Evolutionary conservation across 495 filamentous ascomycete genomes (phyloP).

Genomic region (Penicillium crystallinum): DNA sequence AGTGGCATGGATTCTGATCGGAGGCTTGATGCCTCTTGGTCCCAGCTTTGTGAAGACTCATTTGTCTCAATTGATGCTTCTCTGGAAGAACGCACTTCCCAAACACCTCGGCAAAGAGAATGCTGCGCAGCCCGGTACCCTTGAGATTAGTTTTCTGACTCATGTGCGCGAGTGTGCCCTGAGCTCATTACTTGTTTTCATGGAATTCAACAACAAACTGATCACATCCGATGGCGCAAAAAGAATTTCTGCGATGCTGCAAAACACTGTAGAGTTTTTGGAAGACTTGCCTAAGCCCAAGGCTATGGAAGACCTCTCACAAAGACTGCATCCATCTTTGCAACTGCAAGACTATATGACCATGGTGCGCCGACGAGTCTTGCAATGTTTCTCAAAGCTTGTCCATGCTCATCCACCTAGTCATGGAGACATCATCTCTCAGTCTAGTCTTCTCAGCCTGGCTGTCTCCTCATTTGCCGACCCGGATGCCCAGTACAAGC

Average conservation of each 20-base stretch:
- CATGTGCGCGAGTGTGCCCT: slow-evolving; percentile 95
- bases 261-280: slow-evolving; percentile 86
- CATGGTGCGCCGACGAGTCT: slow-evolving; percentile 87
- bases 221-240: slow-evolving; percentile 94
- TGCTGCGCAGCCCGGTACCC: slow-evolving; percentile 66
- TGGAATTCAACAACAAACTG: slow-evolving; percentile 88
- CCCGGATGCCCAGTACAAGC: slow-evolving; percentile 78
- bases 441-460: slow-evolving; percentile 89
- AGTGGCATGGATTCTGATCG: slow-evolving; percentile 95
- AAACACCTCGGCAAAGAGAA: slow-evolving; percentile 91
- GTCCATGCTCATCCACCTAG: slow-evolving; percentile 78
- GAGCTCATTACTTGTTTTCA: slow-evolving; percentile 83
- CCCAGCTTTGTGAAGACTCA: slow-evolving; percentile 99
- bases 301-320: slow-evolving; percentile 78
- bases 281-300: slow-evolving; percentile 78
- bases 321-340: slow-evolving; percentile 78
- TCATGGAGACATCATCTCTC: slow-evolving; percentile 76
- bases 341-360: slow-evolving; percentile 87
- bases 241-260: slow-evolving; percentile 87
- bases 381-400: slow-evolving; percentile 91
- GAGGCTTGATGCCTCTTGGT: slow-evolving; percentile 90
- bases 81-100: slow-evolving; percentile 97
- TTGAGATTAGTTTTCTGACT: slow-evolving; percentile 88
- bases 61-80: slow-evolving; percentile 85
- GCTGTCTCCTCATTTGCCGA: slow-evolving; percentile 91